Conservation (phyloP, 257 asterid genomes). For the Primulina eburnea region DNA sequence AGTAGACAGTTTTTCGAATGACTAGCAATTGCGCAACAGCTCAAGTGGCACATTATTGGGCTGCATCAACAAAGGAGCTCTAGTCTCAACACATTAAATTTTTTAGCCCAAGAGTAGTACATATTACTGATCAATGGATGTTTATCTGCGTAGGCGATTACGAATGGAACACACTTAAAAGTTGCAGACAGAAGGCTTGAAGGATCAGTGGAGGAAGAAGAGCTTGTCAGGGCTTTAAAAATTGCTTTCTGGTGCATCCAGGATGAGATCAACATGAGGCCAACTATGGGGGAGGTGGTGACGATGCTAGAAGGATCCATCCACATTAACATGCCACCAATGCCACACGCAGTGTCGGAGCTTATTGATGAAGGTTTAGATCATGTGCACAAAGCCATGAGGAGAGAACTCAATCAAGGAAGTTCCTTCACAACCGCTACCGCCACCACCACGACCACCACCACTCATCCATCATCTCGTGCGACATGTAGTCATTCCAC, state of each 20-base stretch:
- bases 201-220: constrained; percentile 62
- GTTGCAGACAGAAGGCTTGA: constrained; percentile 63
- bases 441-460: constrained; percentile 41
- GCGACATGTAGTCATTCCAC: constrained; percentile 87
- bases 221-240: constrained; percentile 53
- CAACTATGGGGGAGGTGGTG: constrained; percentile 88
- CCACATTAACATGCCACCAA: constrained; percentile 61
- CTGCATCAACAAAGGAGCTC: no score
- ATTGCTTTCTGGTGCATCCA: constrained; percentile 92
- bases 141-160: constrained; percentile 51
- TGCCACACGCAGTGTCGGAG: constrained; percentile 82
- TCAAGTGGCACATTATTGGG: no score
- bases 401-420: constrained; percentile 63
- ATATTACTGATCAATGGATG: background rate
- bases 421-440: constrained; percentile 57
- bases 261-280: constrained; percentile 71
- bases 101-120: no score
- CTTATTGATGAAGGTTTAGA: constrained; percentile 85
- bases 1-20: background rate
- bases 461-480: constrained; percentile 61
- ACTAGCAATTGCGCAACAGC: background rate
- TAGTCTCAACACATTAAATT: no score
- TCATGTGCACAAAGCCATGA: constrained; percentile 81
- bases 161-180: constrained; percentile 44
- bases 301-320: constrained; percentile 82